phyloP scores from a whole-genome alignment of 2,329 filamentous ascomycete genomes.

The Alternaria sp. region DNA sequence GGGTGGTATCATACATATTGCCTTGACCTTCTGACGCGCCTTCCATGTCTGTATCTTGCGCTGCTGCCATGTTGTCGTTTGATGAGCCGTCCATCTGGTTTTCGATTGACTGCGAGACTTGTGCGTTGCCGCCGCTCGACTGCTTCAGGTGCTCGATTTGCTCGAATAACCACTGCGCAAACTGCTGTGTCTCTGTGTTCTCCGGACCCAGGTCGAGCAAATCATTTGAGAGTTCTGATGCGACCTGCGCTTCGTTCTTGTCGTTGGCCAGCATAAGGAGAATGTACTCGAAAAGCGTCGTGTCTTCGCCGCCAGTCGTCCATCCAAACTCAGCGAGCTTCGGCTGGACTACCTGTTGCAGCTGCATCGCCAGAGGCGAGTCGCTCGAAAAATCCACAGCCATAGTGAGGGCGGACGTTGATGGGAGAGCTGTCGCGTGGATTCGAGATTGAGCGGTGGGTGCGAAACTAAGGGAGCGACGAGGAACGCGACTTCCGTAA shows the following conservation, averaged over 20 bases:
- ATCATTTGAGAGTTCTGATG: conserved; percentile 85
- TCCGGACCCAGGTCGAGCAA: conserved; percentile 83
- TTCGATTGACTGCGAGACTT: conserved; percentile 27
- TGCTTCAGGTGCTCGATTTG: conserved; percentile 77
- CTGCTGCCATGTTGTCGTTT: conserved; percentile 46
- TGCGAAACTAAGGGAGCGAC: conserved; percentile 33
- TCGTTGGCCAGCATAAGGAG: conserved; percentile 97
- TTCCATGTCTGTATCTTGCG: conserved; percentile 76
- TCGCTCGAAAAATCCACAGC: conserved; percentile 78
- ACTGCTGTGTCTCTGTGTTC: conserved; percentile 82
- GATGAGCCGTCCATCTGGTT: conserved; percentile 35
- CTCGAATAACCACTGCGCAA: conserved; percentile 92
- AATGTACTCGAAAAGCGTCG: conserved; percentile 92
- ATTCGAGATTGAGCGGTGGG: conserved; percentile 23
- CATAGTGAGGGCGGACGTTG: conserved; percentile 62
- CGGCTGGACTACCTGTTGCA: conserved; percentile 83
- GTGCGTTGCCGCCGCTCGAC: conserved; percentile 58
- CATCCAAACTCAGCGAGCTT: conserved; percentile 94
- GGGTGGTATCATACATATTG: conserved; percentile 52
- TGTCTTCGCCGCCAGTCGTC: conserved; percentile 82
- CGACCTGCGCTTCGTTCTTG: conserved; percentile 90
- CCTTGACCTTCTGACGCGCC: conserved; percentile 59
- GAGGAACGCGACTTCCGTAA: conserved; percentile 32
- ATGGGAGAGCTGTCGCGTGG: conserved; percentile 22
- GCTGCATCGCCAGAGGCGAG: conserved; percentile 83